A percentile compares a stretch with the other conserved stretches of the same genome.
These are phyloP conservation scores for Hydnomerulius pinastri DNA, from an alignment of 768 basidiomycete species.

Conservation along the genomic window DNA sequence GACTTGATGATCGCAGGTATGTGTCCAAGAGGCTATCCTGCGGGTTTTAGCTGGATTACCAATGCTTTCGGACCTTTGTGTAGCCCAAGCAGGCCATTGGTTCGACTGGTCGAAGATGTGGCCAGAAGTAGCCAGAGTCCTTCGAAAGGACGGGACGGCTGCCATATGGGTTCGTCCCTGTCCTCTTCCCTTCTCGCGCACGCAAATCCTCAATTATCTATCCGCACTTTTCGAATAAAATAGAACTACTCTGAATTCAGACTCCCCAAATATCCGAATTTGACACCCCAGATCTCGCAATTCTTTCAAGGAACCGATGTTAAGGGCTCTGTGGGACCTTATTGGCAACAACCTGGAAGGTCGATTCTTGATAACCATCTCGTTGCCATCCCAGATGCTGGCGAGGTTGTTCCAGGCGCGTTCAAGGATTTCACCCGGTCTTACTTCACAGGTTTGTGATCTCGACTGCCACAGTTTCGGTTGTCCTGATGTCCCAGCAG, in stretches of 20 bases:
- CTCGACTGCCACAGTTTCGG: conserved; percentile 1
- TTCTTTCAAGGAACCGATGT: conserved; percentile 65
- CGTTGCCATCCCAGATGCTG: conserved; percentile 63
- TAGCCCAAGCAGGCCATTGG: conserved; percentile 85
- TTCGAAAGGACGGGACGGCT: conserved; percentile 61
- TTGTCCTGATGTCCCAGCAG: conserved; percentile 27
- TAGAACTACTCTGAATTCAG: conserved; percentile 73
- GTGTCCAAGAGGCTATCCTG: conserved; percentile 13
- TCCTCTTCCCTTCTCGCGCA: neutral
- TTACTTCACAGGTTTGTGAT: conserved; percentile 57
- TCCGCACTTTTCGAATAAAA: neutral
- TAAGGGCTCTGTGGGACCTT: conserved; percentile 58
- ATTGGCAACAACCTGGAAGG: conserved; percentile 83
- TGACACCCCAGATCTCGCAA: conserved; percentile 57
- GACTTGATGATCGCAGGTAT: conserved; percentile 72
- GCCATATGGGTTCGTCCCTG: conserved; percentile 66
- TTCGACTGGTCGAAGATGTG: conserved; percentile 75
- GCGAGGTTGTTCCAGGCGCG: conserved; percentile 27
- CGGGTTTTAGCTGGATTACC: neutral
- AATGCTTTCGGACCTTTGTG: neutral
- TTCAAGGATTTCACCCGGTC: conserved; percentile 49
- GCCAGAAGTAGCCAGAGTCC: conserved; percentile 62
- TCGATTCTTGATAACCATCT: conserved; percentile 73
- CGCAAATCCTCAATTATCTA: neutral
- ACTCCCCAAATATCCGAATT: conserved; percentile 57